Base-by-base conservation (phyloP, 805 yeast species). In the Candida krabiensis region DNA sequence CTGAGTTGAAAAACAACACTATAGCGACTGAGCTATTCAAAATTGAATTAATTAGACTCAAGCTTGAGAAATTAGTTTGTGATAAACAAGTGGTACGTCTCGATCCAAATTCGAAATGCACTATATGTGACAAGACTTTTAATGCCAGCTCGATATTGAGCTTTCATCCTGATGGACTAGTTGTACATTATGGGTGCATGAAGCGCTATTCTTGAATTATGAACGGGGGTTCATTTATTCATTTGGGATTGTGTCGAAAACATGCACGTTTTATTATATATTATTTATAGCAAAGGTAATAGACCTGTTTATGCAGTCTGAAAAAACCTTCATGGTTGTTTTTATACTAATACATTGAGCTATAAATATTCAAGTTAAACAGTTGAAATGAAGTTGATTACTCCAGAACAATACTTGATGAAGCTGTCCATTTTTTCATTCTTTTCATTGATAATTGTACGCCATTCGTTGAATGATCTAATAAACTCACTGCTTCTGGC, bases 381-480 rank as follows among this genome's bases (percentile, higher is more conserved):
- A 27, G 73, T 63, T 5, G 71, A 58, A 33, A 87, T 67, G 52
- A 86, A 79, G 46, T 70, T 73, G 22, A 85, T 64, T 13, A 89
- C 88, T 41, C 95, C 90, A 2, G 93, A 73, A 60, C 96, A 86
- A 61, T 80, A 87, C 57, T 88, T 85, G 27, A 78, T 77, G 43
- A 86, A 61, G 21, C 73, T 77, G 53, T 87, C 95, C 52, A 90
- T 60, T 12, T 68, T 70, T 3, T 67, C 69, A 26, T 71, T 66
- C 32, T 68, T 70, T 0, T 40, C 49, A 7, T 54, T 44, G 43
- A 77, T 81, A 7, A 58, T 55, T 1, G 35, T 50, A 28, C 44
- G 37, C 83, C 86, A 84, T 16, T 57, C 47, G 3, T 65, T 60
- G 32, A 88, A 60, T 1, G 79, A 73, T 1, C 52, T 60, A 7